Evolutionary conservation across 2,329 filamentous ascomycete species (phyloP), one percentile per base, ranked within the genome.

Genomic region (Zymoseptoria ardabiliae): DNA sequence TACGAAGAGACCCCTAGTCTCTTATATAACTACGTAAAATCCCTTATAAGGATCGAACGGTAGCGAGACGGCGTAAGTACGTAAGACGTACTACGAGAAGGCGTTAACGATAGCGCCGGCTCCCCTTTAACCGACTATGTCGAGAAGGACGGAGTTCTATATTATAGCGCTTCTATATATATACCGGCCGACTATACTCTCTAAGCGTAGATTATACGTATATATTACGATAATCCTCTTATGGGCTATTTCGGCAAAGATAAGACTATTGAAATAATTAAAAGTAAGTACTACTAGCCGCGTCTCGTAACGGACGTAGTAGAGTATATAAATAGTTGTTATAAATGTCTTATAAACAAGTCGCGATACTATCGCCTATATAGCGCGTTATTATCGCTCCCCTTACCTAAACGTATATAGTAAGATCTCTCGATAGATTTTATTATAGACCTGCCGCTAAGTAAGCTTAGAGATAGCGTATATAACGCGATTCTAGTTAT

Each of bases 371-470:
- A 50, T 21, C 45, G 45, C 9, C 45, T 11, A 8, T 50, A 50
- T 3, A n/a, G 45, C 13, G 13, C 11, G 11, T 11, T 50, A 50
- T 50, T 11, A 11, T 11, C 45, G 45, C 45, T 50, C 17, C 45
- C 45, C 11, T n/a, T 50, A 50, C 45, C 20, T 4, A 6, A 50
- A 9, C 9, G 45, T 6, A 8, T 21, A 21, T 50, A 50, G 45
- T 50, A 50, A 21, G 45, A 50, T 11, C 20, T 50, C 9, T 50
- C 13, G 13, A 57, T 57, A 53, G 54, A 57, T 20, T 57, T 57
- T 58, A 58, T 53, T 54, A 54, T 58, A 13, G 30, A 35, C 4
- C 30, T 35, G 11, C 30, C 4, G 4, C 48, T 35, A 35, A 48
- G 22, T 20, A 20, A 22, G 48, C 19, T 22, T 23, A 35, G 22